A percentile compares a stretch with the other conserved stretches of the same genome.
Conservation (phyloP, 495 filamentous ascomycete genomes). For the Xylaria intraflava region DNA sequence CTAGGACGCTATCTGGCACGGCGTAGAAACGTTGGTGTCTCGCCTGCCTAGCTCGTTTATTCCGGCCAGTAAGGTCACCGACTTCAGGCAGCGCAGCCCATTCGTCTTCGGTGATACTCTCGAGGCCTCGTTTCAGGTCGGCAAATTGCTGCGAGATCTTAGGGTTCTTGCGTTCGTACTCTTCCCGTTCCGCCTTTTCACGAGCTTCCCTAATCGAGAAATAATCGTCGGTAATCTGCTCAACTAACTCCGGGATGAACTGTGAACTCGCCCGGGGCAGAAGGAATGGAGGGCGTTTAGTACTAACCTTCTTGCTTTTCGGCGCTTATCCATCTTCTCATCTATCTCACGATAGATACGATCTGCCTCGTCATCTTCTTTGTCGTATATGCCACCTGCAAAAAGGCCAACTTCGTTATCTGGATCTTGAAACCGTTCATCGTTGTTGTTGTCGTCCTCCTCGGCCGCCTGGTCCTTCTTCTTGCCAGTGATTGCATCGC, state of each 20-base stretch:
- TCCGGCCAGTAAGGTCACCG: conserved; percentile 91
- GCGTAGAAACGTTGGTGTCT: conserved; percentile 85
- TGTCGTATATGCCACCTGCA: conserved; percentile 86
- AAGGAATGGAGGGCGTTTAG: conserved; percentile 21
- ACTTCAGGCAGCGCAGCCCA: conserved; percentile 96
- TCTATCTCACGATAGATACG: conserved; percentile 91
- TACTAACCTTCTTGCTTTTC: conserved; percentile 86
- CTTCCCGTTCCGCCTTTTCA: conserved; percentile 81
- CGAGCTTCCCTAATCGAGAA: conserved; percentile 83
- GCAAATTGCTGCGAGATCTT: conserved; percentile 99
- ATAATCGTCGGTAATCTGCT: conserved; percentile 75
- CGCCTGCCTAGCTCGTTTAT: conserved; percentile 76
- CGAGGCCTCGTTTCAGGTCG: conserved; percentile 85
- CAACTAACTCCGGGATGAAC: conserved; percentile 68
- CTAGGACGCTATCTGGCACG: conserved; percentile 93
- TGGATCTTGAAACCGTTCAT: conserved; percentile 86
- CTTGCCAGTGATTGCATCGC: conserved; percentile 72
- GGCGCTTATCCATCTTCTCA: conserved; percentile 87
- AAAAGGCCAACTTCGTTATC: conserved; percentile 97
- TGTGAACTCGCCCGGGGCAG: conserved; percentile 39
- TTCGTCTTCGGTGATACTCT: conserved; percentile 85
- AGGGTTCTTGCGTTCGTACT: conserved; percentile 93
- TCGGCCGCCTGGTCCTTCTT: conserved; percentile 45
- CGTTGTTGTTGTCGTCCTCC: conserved; percentile 71
- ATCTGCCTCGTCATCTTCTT: conserved; percentile 96